phyloP scores from a whole-genome alignment of 192 early-diverging fungal species.

The Linnemannia elongata region DNA sequence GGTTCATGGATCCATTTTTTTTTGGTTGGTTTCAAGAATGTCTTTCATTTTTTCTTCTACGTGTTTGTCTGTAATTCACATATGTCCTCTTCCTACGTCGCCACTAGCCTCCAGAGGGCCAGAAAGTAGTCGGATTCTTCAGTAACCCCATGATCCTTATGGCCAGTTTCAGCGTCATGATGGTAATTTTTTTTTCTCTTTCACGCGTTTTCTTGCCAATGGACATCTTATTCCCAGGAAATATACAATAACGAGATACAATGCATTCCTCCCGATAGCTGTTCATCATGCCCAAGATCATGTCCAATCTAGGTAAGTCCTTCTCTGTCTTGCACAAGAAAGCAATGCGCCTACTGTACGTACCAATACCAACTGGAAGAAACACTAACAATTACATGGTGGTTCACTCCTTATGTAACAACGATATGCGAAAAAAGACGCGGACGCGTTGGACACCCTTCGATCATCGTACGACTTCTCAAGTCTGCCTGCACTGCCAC shows the following conservation, averaged over 20 bases:
- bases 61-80: no score
- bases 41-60: no score
- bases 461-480: slow-evolving; percentile 33
- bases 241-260: no score
- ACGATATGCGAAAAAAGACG: slow-evolving; percentile 22
- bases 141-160: slow-evolving; percentile 37
- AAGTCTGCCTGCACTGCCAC: slow-evolving; percentile 12
- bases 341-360: not conserved
- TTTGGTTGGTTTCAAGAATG: no score
- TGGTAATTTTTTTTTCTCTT: not conserved
- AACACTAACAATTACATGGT: not conserved
- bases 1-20: no score
- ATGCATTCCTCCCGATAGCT: not conserved
- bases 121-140: slow-evolving; percentile 31
- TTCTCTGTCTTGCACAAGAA: not conserved
- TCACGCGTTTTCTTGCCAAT: no score
- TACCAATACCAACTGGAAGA: not conserved
- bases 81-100: not conserved
- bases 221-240: not conserved
- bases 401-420: not conserved
- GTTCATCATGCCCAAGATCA: slow-evolving; percentile 38
- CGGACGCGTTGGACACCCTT: slow-evolving; percentile 16
- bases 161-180: slow-evolving; percentile 36
- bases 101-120: slow-evolving; percentile 28
- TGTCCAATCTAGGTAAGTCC: slow-evolving; percentile 33